Evolutionary conservation across 2,329 filamentous ascomycete species (phyloP).

Genomic region (Botrytis sinoallii): DNA sequence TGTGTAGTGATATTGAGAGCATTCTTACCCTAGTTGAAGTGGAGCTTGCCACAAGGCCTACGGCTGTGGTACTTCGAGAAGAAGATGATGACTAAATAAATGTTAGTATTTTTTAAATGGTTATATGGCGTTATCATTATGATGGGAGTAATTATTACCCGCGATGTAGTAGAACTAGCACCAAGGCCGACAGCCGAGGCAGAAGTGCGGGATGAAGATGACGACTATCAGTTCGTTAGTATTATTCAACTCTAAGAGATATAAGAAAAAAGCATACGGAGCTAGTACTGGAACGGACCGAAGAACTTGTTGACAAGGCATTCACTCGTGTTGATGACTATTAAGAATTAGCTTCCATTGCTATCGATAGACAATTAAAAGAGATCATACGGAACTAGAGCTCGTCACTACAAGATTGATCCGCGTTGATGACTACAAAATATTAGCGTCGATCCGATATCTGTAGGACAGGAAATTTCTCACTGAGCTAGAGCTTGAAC

Average conservation of each 20-base stretch:
- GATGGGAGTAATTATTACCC: not conserved
- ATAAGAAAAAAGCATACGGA: not conserved
- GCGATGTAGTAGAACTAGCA: not conserved
- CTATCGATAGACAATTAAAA: not conserved
- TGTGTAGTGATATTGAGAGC: not conserved
- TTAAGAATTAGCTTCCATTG: not conserved
- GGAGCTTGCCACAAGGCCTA: not conserved
- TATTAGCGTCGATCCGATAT: too few relatives aligned
- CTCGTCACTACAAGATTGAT: too few relatives aligned
- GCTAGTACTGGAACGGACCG: not conserved
- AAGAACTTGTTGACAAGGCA: not conserved
- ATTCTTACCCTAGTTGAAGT: not conserved
- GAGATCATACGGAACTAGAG: not conserved
- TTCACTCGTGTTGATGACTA: not conserved
- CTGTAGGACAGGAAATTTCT: too few relatives aligned
- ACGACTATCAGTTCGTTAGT: not conserved
- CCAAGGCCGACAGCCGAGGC: not conserved
- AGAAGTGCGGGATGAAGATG: not conserved
- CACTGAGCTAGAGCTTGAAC: not conserved
- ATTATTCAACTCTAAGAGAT: not conserved
- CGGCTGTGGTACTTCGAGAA: not conserved
- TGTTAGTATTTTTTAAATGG: not conserved
- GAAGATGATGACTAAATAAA: not conserved
- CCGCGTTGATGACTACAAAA: too few relatives aligned
- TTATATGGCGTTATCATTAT: not conserved